Percentiles rank a stretch among this genome's conserved stretches.
phyloP scores from a whole-genome alignment of 345 rosid species.

The Moricandia moricandioides region DNA sequence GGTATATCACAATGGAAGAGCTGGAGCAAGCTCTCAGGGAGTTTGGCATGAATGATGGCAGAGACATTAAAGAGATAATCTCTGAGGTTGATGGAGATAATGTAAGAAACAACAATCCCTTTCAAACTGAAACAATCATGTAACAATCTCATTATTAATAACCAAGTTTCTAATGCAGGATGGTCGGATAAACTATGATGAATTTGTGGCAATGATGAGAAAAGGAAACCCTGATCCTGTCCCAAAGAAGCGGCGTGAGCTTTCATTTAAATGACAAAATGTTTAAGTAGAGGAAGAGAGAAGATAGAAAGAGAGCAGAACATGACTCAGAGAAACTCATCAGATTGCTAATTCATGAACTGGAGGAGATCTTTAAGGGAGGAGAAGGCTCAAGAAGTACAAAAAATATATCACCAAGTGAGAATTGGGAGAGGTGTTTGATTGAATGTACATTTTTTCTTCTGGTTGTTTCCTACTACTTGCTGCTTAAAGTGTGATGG shows the following conservation, averaged over 20 bases:
- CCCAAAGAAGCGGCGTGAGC: constrained; percentile 86
- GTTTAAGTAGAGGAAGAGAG: constrained; percentile 30
- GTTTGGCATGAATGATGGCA: constrained; percentile 55
- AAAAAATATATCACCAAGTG: not conserved
- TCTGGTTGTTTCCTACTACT: constrained; percentile 18
- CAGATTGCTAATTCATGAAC: constrained; percentile 11
- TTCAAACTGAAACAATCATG: not conserved
- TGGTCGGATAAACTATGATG: constrained; percentile 88
- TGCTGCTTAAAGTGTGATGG: constrained; percentile 25
- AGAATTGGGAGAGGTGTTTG: constrained; percentile 28
- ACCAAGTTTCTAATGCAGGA: constrained; percentile 47
- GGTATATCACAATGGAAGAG: constrained; percentile 62
- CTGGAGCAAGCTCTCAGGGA: constrained; percentile 59
- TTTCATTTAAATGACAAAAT: constrained; percentile 32
- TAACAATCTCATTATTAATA: not conserved
- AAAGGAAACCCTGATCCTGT: constrained; percentile 85
- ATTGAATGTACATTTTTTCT: constrained; percentile 24
- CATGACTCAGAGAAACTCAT: constrained; percentile 7
- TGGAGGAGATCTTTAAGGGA: constrained; percentile 26
- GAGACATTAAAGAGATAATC: constrained; percentile 57
- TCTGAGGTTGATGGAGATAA: constrained; percentile 57
- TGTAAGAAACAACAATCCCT: constrained; percentile 42
- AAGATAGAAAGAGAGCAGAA: not conserved
- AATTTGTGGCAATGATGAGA: constrained; percentile 96
- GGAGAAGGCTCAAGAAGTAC: constrained; percentile 23